Percentiles rank a stretch among this genome's conserved stretches.
phyloP scores from a whole-genome alignment of 1,139 yeast species.

The Eremothecium sinecaudum region DNA sequence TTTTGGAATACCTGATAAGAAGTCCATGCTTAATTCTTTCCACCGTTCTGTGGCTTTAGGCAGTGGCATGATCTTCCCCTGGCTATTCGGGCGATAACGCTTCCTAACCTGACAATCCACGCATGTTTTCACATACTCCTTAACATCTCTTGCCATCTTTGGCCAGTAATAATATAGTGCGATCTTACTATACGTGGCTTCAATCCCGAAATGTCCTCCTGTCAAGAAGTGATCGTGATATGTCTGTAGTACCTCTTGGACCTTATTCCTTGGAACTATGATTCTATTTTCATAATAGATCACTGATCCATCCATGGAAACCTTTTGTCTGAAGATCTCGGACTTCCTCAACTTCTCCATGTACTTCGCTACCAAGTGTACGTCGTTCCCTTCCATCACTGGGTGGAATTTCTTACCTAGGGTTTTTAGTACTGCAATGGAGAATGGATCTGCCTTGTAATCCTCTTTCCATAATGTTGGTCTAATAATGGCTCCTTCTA shows the following conservation, averaged over 20 bases:
- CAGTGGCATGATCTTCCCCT: constrained; percentile 8
- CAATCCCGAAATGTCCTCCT: constrained; percentile 11
- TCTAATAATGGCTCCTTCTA: neutral
- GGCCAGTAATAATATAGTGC: constrained; percentile 10
- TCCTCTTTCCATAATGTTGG: constrained; percentile 1
- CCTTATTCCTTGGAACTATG: neutral
- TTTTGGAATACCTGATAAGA: constrained; percentile 9
- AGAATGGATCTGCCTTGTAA: constrained; percentile 5
- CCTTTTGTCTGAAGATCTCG: neutral
- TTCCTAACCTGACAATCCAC: constrained; percentile 11
- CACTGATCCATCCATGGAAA: neutral
- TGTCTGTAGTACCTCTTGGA: neutral
- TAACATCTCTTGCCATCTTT: constrained; percentile 2
- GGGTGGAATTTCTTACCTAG: neutral
- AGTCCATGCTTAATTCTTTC: constrained; percentile 11
- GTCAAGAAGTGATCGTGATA: constrained; percentile 1
- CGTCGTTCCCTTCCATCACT: constrained; percentile 1
- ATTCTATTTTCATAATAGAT: constrained; percentile 2
- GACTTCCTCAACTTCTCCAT: constrained; percentile 1
- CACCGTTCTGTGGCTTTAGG: constrained; percentile 11
- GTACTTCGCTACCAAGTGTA: neutral
- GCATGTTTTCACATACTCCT: constrained; percentile 8
- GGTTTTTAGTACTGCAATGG: constrained; percentile 1
- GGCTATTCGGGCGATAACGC: constrained; percentile 4
- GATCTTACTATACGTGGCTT: constrained; percentile 6